Percentiles rank a stretch among this genome's conserved stretches.
Conservation (phyloP, 257 asterid species). For the Lycium ferocissimum region DNA sequence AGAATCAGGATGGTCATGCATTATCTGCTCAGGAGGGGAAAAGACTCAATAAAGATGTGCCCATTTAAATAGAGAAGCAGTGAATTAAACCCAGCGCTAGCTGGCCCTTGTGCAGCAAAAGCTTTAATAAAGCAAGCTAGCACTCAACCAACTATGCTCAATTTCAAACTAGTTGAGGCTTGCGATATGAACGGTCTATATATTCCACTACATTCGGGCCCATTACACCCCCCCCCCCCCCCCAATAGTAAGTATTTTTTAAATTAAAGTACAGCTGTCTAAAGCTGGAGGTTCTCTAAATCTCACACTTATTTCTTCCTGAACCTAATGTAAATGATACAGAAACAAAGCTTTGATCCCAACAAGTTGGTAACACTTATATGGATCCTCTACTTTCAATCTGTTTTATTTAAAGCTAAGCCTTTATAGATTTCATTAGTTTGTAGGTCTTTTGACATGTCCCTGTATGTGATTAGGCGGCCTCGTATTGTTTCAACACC, state of each 20-base stretch:
- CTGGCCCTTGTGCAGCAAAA: slow-evolving; percentile 14
- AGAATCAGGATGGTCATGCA: slow-evolving; percentile 97
- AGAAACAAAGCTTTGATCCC: not conserved
- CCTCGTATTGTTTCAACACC: not conserved
- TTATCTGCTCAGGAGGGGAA: slow-evolving; percentile 57
- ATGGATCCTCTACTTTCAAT: not conserved
- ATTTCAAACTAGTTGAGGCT: not conserved
- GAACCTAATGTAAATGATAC: not conserved
- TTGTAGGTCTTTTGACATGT: not conserved
- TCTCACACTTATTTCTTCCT: not conserved
- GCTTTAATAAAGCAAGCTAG: not conserved
- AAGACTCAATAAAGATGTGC: slow-evolving; percentile 29
- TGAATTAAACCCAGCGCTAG: not conserved
- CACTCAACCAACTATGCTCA: not conserved
- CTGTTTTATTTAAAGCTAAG: not conserved
- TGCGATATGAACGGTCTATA: not conserved
- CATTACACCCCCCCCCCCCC: not conserved
- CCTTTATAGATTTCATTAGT: not conserved
- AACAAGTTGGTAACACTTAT: not conserved
- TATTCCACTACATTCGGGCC: not conserved
- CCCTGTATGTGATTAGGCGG: not conserved
- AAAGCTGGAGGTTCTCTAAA: not conserved
- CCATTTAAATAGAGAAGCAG: not conserved
- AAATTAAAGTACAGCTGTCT: not conserved
- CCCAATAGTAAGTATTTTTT: not conserved